phyloP scores from a whole-genome alignment of 192 early-diverging fungal species.

The Podila epicladia region DNA sequence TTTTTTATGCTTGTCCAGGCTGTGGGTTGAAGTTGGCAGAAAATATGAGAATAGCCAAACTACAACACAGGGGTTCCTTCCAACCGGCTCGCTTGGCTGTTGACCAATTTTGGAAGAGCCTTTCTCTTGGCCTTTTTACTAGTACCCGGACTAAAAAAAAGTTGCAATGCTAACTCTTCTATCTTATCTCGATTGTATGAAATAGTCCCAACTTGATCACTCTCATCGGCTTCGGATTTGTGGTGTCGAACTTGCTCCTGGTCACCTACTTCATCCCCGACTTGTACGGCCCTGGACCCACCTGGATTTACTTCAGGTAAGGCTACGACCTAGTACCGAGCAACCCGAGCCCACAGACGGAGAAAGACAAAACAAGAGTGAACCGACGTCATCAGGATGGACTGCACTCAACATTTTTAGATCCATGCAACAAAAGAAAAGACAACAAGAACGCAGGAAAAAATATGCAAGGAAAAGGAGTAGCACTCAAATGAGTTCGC shows the following conservation, averaged over 20 bases:
- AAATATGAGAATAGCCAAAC: no score
- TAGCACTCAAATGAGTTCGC: no score
- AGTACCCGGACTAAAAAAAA: no score
- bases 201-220: conserved; percentile 86
- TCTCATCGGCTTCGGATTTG: conserved; percentile 80
- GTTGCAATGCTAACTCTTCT: not conserved
- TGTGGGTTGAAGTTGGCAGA: no score
- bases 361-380: not conserved
- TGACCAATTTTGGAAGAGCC: no score
- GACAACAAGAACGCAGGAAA: not conserved
- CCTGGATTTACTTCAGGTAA: conserved; percentile 73
- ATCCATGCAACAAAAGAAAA: not conserved
- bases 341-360: not conserved
- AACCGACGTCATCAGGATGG: no score
- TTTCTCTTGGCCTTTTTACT: no score
- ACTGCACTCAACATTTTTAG: not conserved
- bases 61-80: no score
- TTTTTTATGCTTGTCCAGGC: no score
- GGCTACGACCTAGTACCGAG: not conserved
- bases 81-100: no score
- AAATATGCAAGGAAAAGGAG: not conserved
- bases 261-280: conserved; percentile 76
- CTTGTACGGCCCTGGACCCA: conserved; percentile 71
- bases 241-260: conserved; percentile 78
- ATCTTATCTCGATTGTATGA: not conserved